These are phyloP conservation scores for Globisporangium ultimum DNA, from an alignment of 352 stramenopile genomes.

Conservation along the genomic window DNA sequence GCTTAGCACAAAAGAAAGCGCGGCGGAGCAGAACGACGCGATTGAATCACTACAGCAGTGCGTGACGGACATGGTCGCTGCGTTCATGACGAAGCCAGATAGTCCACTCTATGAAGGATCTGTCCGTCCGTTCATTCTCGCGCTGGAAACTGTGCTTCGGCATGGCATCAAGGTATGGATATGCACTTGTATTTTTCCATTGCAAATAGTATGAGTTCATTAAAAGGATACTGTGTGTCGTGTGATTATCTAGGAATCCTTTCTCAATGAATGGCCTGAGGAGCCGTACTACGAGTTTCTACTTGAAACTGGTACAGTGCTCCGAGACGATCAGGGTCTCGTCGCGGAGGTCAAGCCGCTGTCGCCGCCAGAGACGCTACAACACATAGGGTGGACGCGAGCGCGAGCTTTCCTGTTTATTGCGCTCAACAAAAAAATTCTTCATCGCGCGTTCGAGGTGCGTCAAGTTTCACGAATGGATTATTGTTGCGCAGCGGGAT, in stretches of 20 bases:
- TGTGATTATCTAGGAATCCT: constrained; percentile 28
- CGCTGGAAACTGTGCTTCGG: constrained; percentile 59
- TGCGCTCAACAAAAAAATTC: constrained; percentile 72
- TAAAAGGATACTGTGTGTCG: not conserved
- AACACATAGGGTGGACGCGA: constrained; percentile 62
- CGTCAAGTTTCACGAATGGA: not conserved
- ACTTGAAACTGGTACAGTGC: constrained; percentile 47
- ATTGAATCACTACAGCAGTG: constrained; percentile 31
- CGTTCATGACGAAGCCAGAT: constrained; percentile 69
- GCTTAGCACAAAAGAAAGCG: constrained; percentile 19
- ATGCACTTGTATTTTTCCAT: too few species aligned
- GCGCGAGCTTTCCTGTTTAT: constrained; percentile 59
- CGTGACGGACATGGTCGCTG: constrained; percentile 67
- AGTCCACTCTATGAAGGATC: constrained; percentile 73
- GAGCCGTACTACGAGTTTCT: constrained; percentile 73
- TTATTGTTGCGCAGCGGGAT: not conserved
- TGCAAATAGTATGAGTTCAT: too few species aligned
- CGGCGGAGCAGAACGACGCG: constrained; percentile 20
- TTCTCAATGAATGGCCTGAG: constrained; percentile 53
- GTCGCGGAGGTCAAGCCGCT: constrained; percentile 45
- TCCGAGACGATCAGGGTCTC: constrained; percentile 70
- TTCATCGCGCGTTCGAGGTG: constrained; percentile 67
- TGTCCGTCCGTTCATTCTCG: constrained; percentile 48
- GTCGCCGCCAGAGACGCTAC: constrained; percentile 26
- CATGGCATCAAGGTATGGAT: constrained; percentile 58